Conservation (phyloP, 2,329 filamentous ascomycete species). For the Magnaporthiopsis poae region DNA sequence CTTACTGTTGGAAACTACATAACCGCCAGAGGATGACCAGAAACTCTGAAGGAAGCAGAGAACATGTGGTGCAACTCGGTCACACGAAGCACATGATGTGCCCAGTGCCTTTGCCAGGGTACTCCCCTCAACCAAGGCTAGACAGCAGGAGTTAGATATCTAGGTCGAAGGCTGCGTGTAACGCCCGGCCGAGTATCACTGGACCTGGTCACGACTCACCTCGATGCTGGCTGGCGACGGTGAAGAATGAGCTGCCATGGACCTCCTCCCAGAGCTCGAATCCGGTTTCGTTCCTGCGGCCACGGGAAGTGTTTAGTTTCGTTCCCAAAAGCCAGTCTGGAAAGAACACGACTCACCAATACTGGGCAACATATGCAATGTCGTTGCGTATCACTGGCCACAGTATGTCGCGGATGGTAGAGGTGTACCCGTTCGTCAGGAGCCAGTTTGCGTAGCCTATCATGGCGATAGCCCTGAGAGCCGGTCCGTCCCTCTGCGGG, state of each 20-base stretch:
- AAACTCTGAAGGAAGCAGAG: conserved; percentile 66
- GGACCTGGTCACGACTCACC: conserved; percentile 28
- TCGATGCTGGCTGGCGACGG: conserved; percentile 58
- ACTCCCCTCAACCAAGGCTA: conserved; percentile 55
- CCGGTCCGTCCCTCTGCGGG: conserved; percentile 70
- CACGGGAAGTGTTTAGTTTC: conserved; percentile 2
- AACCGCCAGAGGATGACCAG: conserved; percentile 53
- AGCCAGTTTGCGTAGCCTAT: conserved; percentile 66
- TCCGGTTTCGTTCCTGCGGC: conserved; percentile 41
- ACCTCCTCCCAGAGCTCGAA: conserved; percentile 84
- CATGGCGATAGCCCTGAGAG: conserved; percentile 64
- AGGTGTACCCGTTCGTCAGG: conserved; percentile 53
- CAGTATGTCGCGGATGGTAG: conserved; percentile 43
- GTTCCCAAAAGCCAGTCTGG: not conserved
- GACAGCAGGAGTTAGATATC: not conserved
- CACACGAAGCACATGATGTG: conserved; percentile 49
- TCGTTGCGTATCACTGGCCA: conserved; percentile 73
- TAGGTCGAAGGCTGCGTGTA: not conserved
- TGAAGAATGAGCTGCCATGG: conserved; percentile 69
- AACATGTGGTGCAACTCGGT: conserved; percentile 56
- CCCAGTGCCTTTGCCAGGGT: conserved; percentile 55
- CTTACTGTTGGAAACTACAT: conserved; percentile 57
- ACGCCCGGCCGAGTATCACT: not conserved
- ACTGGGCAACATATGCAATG: conserved; percentile 62
- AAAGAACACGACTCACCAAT: conserved; percentile 42